Evolutionary conservation across 768 basidiomycete species (phyloP).

Genomic region (Leccinum uliginosum): DNA sequence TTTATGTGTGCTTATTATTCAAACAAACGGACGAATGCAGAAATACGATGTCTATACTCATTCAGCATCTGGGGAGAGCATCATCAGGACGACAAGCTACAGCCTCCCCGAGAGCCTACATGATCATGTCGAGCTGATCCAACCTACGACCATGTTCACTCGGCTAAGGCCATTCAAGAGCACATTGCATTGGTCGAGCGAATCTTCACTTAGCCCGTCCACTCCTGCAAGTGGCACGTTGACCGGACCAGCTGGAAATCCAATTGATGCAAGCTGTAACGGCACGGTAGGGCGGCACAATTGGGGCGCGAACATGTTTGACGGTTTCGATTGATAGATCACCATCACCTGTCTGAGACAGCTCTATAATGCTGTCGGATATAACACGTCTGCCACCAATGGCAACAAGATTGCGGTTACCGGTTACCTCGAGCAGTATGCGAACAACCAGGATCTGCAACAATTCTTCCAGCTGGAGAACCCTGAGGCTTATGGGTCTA

Average conservation of each 20-base stretch:
- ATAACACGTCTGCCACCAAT: slow-evolving; percentile 37
- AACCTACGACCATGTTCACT: slow-evolving; percentile 69
- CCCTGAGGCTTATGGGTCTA: slow-evolving; percentile 45
- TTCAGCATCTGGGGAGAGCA: slow-evolving; percentile 43
- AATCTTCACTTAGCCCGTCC: neutral
- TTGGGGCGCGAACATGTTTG: neutral
- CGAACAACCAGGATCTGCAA: slow-evolving; percentile 50
- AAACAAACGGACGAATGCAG: slow-evolving; percentile 28
- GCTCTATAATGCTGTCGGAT: slow-evolving; percentile 51
- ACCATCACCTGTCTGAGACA: slow-evolving; percentile 52
- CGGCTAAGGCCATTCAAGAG: slow-evolving; percentile 41
- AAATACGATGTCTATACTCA: slow-evolving; percentile 64
- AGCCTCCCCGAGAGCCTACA: slow-evolving; percentile 58
- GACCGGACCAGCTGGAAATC: slow-evolving; percentile 31
- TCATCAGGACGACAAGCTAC: slow-evolving; percentile 67
- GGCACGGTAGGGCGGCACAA: slow-evolving; percentile 17
- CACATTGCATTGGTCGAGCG: slow-evolving; percentile 33
- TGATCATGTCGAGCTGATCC: slow-evolving; percentile 60
- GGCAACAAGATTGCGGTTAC: slow-evolving; percentile 52
- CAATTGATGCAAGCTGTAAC: slow-evolving; percentile 48
- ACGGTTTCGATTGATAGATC: slow-evolving; percentile 26
- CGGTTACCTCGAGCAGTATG: slow-evolving; percentile 50
- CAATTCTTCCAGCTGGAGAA: slow-evolving; percentile 46
- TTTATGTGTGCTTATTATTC: neutral
- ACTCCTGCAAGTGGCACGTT: slow-evolving; percentile 12